Base-by-base conservation (phyloP, 352 stramenopile species). In the Pythium grandisporangium region DNA sequence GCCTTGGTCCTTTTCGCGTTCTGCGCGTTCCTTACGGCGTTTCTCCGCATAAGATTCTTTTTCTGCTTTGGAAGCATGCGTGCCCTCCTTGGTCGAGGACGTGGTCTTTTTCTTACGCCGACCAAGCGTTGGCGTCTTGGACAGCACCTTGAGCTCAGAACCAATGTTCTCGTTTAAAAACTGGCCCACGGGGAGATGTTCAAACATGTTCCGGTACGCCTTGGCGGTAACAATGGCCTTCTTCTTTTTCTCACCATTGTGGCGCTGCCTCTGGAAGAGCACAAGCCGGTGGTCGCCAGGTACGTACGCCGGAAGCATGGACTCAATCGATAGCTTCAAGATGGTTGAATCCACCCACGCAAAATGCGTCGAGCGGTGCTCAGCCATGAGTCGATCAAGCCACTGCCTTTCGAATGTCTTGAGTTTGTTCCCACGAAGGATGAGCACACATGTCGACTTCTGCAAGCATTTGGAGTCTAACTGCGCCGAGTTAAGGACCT, bases 321-420 rank as follows among this genome's bases (percentile, higher is more conserved):
- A 70, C 47, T 90, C 76, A 26, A 90, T 66, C 40, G 74, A 84
- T 12, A 89, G 58, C 60, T 80, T 77, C 32, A 76, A 52, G 12
- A 66, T 65, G 22, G 61, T 68, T 26, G 76, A 61, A 37, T 93
- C 76, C 20, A 85, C 45, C 74, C 73, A 90, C 10, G 61, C 74
- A 34, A 90, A 93, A 30, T 61, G 58, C n/a, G 82, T 24, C 3
- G 57, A 70, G 42, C 76, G 74, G 40, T 86, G 57, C 37, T 71
- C 45, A 8, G 58, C 45, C 50, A 86, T 64, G 12, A 93, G 51
- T 29, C 58, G 61, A 22, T 78, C 61, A 11, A 93, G 54, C 79
- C 74, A 93, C 37, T 75, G 69, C 44, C 72, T 75, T 45, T 93
- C 74, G 40, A 85, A 74, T 17, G 66, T 39, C 25, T 63, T 51